Evolutionary conservation across 345 rosid species (phyloP).

Genomic region (Syzygium aqueum): DNA sequence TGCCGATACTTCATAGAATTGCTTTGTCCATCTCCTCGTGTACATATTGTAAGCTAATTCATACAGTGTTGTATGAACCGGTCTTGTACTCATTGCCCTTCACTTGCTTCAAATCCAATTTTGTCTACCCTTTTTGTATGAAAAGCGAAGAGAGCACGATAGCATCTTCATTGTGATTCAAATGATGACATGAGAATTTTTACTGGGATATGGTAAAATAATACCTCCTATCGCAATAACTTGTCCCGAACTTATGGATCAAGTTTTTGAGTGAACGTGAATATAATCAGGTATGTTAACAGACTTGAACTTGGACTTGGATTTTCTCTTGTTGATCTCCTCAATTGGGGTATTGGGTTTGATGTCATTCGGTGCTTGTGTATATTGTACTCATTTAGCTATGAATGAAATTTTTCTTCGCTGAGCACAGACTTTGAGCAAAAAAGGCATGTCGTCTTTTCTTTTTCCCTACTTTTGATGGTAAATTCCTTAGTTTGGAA

Average conservation of each 20-base stretch:
- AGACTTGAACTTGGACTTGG: not conserved
- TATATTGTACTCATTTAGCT: not conserved
- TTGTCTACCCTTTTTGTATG: not conserved
- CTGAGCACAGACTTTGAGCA: not conserved
- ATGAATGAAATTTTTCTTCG: not conserved
- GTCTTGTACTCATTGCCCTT: not conserved
- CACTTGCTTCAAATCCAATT: not conserved
- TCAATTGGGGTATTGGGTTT: not conserved
- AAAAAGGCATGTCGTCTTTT: not conserved
- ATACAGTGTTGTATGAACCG: not conserved
- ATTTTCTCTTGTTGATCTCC: not conserved
- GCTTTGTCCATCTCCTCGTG: not conserved
- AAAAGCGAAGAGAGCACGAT: not conserved
- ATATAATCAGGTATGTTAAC: not conserved
- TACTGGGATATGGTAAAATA: not conserved
- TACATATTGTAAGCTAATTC: not conserved
- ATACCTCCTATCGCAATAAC: not conserved
- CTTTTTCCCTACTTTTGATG: not conserved
- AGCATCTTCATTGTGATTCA: not conserved
- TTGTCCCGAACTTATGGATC: accelerated
- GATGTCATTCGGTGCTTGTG: not conserved
- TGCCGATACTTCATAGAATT: not conserved
- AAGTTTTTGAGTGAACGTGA: not conserved
- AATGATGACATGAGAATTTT: not conserved
- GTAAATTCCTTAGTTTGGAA: not conserved